phyloP scores from a whole-genome alignment of 345 rosid genomes.

The Bruguiera sexangula region DNA sequence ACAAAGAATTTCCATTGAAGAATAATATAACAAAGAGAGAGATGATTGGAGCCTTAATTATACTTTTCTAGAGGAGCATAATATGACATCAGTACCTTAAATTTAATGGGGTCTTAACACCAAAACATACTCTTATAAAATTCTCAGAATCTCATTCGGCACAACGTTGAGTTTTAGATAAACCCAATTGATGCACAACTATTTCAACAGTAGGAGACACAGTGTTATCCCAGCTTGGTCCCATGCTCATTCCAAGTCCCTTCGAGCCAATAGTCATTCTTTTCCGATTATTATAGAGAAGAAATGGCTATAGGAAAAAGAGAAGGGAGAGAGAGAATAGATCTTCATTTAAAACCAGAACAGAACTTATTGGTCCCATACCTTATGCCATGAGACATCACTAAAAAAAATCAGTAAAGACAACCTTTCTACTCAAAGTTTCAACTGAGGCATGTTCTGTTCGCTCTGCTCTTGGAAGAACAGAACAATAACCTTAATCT shows the following conservation, averaged over 20 bases:
- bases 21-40: too few species aligned
- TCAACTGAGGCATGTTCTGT: conserved; percentile 12
- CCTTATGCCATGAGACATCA: conserved; percentile 8
- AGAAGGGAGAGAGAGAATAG: too few species aligned
- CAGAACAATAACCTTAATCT: conserved; percentile 15
- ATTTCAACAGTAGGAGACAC: conserved; percentile 30
- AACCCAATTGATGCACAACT: background rate
- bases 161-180: background rate
- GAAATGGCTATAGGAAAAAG: background rate
- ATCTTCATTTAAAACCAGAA: background rate
- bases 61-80: too few species aligned
- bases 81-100: too few species aligned
- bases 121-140: conserved; percentile 2
- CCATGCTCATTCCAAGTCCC: conserved; percentile 14
- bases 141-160: background rate
- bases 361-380: conserved; percentile 12
- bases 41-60: too few species aligned
- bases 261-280: conserved; percentile 19
- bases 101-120: too few species aligned
- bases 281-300: background rate
- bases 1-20: too few species aligned
- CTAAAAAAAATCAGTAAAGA: conserved; percentile 2
- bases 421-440: background rate
- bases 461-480: conserved; percentile 8
- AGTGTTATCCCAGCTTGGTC: conserved; percentile 19